phyloP scores from a whole-genome alignment of 139 green algal species.

The Closterium sp. region DNA sequence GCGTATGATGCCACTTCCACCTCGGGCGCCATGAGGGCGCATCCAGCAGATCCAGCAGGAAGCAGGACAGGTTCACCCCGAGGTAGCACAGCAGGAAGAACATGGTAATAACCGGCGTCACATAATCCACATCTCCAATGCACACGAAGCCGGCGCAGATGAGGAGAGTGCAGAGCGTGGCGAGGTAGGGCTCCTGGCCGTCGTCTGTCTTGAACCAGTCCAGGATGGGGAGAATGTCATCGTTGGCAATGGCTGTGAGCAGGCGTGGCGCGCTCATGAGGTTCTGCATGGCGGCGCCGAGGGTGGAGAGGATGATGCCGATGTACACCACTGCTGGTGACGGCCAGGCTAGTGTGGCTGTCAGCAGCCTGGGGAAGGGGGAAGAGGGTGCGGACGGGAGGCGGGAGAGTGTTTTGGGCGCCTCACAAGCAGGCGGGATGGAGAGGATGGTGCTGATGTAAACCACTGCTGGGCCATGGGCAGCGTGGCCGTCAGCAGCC shows the following conservation, averaged over 20 bases:
- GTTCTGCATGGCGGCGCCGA: slow-evolving; percentile 50
- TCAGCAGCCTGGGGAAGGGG: slow-evolving; percentile 19
- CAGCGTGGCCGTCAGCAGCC: too few relatives aligned
- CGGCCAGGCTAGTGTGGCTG: slow-evolving; percentile 44
- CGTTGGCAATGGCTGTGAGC: slow-evolving; percentile 54
- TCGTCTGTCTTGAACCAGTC: slow-evolving; percentile 38
- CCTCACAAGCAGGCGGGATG: too few relatives aligned
- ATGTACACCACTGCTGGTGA: slow-evolving; percentile 42
- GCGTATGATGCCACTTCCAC: slow-evolving; percentile 55
- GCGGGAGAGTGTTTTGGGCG: not conserved
- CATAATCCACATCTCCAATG: slow-evolving; percentile 53
- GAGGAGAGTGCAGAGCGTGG: slow-evolving; percentile 37
- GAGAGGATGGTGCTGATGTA: too few relatives aligned
- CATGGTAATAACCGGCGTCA: slow-evolving; percentile 58
- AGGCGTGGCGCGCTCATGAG: slow-evolving; percentile 47
- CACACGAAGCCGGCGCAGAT: slow-evolving; percentile 39
- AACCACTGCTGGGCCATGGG: too few relatives aligned
- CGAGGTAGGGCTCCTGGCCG: slow-evolving; percentile 29
- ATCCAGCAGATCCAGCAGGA: slow-evolving; percentile 52
- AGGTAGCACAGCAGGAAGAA: slow-evolving; percentile 57
- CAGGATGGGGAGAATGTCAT: slow-evolving; percentile 50
- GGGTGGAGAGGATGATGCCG: slow-evolving; percentile 54
- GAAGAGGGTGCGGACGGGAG: not conserved
- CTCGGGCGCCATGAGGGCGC: slow-evolving; percentile 51
- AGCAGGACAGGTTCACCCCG: slow-evolving; percentile 55